Evolutionary conservation across 2,329 filamentous ascomycete species (phyloP).

Genomic region (Penicillium expansum): DNA sequence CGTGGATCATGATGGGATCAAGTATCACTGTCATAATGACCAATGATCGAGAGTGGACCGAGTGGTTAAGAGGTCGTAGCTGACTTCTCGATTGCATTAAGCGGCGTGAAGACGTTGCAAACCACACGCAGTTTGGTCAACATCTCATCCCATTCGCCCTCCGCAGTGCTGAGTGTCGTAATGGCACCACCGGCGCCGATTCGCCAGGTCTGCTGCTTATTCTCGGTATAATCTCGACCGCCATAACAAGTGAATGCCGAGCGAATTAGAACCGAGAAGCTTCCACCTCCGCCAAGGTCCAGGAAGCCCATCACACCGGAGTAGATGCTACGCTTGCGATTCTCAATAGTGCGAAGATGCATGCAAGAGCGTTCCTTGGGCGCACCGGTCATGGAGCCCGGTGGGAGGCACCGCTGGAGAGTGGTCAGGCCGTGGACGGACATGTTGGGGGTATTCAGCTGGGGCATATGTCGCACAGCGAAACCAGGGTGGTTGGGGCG

Average conservation of each 20-base stretch:
- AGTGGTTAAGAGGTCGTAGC: neutral
- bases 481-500: conserved; percentile 28
- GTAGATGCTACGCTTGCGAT: conserved; percentile 67
- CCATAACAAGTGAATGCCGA: conserved; percentile 61
- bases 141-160: conserved; percentile 91
- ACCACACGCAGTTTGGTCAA: conserved; percentile 63
- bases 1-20: conserved; percentile 11
- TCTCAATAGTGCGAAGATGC: conserved; percentile 70
- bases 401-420: conserved; percentile 73
- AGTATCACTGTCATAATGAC: neutral
- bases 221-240: conserved; percentile 15
- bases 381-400: conserved; percentile 94
- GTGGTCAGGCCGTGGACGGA: conserved; percentile 64
- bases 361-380: conserved; percentile 92
- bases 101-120: conserved; percentile 41
- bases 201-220: conserved; percentile 57
- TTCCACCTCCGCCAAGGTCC: conserved; percentile 77
- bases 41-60: too few species aligned
- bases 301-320: conserved; percentile 88
- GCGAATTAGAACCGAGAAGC: conserved; percentile 89
- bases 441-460: conserved; percentile 34
- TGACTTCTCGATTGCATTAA: conserved; percentile 1
- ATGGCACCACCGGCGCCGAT: conserved; percentile 89
- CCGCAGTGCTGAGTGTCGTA: conserved; percentile 74
- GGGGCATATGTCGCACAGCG: conserved; percentile 32